Evolutionary conservation across 129 eudicot genomes (phyloP).

Genomic region (Ambrosia trifida): DNA sequence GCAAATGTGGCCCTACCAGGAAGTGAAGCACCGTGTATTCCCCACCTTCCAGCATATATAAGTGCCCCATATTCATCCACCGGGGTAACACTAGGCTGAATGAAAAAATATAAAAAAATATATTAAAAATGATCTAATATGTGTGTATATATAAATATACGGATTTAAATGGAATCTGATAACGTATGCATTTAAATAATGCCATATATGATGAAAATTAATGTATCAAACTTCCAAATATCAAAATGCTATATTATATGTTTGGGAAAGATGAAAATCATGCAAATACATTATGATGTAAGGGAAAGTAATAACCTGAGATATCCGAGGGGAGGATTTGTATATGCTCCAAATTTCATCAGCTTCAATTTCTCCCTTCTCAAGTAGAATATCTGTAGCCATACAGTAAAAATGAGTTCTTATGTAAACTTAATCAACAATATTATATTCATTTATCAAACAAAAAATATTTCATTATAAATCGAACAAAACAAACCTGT

Average conservation of each 20-base stretch:
- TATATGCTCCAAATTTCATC: constrained; percentile 85
- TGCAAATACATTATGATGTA: background rate
- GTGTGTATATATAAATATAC: background rate
- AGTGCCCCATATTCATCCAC: constrained; percentile 90
- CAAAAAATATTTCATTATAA: constrained; percentile 7
- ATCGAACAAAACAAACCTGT: constrained; percentile 50
- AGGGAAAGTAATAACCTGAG: constrained; percentile 59
- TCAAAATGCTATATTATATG: too few relatives aligned
- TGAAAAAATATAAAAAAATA: background rate
- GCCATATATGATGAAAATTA: background rate
- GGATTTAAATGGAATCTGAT: background rate
- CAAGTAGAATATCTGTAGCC: constrained; percentile 69
- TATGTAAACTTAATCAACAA: background rate
- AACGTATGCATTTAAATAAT: background rate
- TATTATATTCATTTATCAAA: background rate
- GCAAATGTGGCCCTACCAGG: constrained; percentile 96
- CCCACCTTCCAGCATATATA: constrained; percentile 92
- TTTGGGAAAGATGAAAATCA: background rate
- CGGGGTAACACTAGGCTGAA: constrained; percentile 68
- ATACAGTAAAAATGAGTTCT: constrained; percentile 9
- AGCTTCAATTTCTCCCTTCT: constrained; percentile 73
- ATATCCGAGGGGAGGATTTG: constrained; percentile 55
- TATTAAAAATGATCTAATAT: background rate
- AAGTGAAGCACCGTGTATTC: constrained; percentile 82
- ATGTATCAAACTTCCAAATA: constrained; percentile 9